Conservation (phyloP, 73 alveolate genomes). For the Tetrahymena thermophila region DNA sequence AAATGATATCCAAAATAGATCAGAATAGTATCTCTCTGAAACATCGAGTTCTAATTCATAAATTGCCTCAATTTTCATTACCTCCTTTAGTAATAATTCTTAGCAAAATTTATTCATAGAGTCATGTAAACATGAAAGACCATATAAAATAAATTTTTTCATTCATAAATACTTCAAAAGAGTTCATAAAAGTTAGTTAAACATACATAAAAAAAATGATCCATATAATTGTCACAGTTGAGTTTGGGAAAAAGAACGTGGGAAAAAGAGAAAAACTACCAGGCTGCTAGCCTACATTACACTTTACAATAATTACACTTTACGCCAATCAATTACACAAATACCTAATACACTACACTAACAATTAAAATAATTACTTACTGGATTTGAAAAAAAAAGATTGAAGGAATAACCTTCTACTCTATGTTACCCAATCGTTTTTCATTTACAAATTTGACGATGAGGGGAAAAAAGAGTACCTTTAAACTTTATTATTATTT, state of each 20-base stretch:
- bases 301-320: background rate
- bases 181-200: background rate
- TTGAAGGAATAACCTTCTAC: background rate
- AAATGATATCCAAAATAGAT: too few relatives aligned
- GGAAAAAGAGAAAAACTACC: background rate
- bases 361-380: background rate
- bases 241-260: background rate
- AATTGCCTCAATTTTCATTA: too few relatives aligned
- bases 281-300: background rate
- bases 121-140: background rate
- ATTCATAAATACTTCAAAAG: too few relatives aligned
- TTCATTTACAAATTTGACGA: background rate
- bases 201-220: background rate
- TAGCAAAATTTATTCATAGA: background rate
- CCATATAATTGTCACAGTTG: background rate
- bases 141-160: too few relatives aligned
- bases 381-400: background rate
- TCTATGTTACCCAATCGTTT: background rate
- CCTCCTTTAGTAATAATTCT: background rate
- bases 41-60: too few relatives aligned
- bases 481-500: background rate
- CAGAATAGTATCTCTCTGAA: too few relatives aligned
- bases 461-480: background rate
- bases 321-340: background rate
- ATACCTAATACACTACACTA: background rate